phyloP scores from a whole-genome alignment of 2,329 filamentous ascomycete genomes.

The Hypoxylon sp. region DNA sequence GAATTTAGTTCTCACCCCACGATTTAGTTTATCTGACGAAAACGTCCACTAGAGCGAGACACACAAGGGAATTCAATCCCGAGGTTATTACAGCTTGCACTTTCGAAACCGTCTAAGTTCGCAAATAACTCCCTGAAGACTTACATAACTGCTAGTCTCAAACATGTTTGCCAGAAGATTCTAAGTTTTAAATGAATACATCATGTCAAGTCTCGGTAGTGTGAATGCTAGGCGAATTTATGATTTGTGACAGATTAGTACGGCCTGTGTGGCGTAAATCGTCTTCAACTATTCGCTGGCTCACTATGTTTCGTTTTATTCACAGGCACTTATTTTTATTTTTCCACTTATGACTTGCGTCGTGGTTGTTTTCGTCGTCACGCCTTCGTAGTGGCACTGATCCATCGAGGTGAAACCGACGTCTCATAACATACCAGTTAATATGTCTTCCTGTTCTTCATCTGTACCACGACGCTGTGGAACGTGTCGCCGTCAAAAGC shows the following conservation, averaged over 20 bases:
- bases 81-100: no score
- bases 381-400: not conserved
- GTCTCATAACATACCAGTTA: not conserved
- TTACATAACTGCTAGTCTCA: no score
- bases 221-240: not conserved
- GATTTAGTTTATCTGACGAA: no score
- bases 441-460: not conserved
- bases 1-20: no score
- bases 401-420: not conserved
- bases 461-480: constrained; percentile 7
- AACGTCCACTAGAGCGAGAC: no score
- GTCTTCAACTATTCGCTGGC: no score
- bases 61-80: no score
- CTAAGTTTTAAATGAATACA: no score
- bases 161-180: no score
- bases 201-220: no score
- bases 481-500: constrained; percentile 12
- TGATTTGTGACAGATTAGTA: constrained; percentile 2
- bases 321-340: not conserved
- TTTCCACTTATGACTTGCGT: not conserved
- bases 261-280: not conserved
- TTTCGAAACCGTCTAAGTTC: no score
- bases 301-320: not conserved
- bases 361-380: not conserved
- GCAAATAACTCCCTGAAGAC: no score